A percentile compares a stretch with the other conserved stretches of the same genome.
Conservation (phyloP, 768 basidiomycete species). For the Tulasnella sp. region DNA sequence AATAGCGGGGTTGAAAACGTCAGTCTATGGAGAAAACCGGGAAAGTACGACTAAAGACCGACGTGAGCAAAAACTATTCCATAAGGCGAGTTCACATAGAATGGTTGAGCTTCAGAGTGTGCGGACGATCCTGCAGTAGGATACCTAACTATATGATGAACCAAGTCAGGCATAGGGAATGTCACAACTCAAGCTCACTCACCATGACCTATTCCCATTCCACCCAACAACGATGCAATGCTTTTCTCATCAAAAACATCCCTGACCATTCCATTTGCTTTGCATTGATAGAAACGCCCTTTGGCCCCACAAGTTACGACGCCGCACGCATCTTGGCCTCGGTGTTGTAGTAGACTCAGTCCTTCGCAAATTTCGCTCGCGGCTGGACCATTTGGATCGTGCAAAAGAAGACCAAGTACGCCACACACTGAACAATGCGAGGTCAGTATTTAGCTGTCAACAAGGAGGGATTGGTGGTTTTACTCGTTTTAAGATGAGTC, state of each 20-base stretch:
- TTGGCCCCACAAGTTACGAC: conserved; percentile 92
- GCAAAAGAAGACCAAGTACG: conserved; percentile 74
- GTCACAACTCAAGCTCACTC: conserved; percentile 19
- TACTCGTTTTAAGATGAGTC: no score
- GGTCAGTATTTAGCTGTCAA: neutral
- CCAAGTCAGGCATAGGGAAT: neutral
- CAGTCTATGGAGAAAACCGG: neutral
- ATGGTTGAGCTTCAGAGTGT: conserved; percentile 95
- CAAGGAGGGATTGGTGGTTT: neutral
- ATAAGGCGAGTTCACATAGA: conserved; percentile 99
- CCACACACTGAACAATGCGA: conserved; percentile 65
- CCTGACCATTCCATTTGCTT: conserved; percentile 98
- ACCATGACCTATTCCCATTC: conserved; percentile 99
- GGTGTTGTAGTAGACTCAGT: conserved; percentile 87
- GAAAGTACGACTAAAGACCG: conserved; percentile 24
- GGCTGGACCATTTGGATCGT: conserved; percentile 59
- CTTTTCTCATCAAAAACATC: conserved; percentile 84
- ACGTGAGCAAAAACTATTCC: conserved; percentile 98
- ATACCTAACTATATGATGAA: conserved; percentile 59
- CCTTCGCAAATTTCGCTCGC: conserved; percentile 89
- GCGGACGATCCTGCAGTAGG: conserved; percentile 96
- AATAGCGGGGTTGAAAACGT: neutral
- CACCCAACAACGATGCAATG: conserved; percentile 65
- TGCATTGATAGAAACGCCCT: conserved; percentile 94
- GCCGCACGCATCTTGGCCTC: conserved; percentile 97